A percentile compares a stretch with the other conserved stretches of the same genome.
These are phyloP conservation scores for Fusarium irregulare DNA, from an alignment of 2,329 filamentous ascomycete genomes.

Conservation along the genomic window DNA sequence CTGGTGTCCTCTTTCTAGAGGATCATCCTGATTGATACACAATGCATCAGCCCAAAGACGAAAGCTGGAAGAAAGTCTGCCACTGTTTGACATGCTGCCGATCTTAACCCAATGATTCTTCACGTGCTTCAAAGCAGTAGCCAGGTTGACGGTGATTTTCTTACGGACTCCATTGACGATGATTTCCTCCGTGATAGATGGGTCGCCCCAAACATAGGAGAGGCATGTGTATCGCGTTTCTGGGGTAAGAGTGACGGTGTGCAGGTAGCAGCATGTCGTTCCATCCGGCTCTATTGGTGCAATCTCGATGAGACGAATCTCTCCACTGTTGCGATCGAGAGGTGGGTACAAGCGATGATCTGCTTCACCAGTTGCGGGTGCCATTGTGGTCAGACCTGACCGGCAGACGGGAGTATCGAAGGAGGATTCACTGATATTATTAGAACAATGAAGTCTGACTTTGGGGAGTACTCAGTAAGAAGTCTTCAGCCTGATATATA, in stretches of 20 bases:
- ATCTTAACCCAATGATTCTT: neutral
- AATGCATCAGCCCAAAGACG: neutral
- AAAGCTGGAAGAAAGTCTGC: no score
- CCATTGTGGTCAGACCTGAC: neutral
- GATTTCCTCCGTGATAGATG: accelerated
- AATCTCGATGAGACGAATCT: conserved; percentile 5
- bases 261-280: no score
- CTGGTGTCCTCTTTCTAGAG: neutral
- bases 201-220: conserved; percentile 5
- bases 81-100: no score
- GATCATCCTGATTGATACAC: neutral
- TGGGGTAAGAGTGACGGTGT: neutral
- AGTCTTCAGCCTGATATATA: neutral
- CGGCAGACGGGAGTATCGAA: neutral
- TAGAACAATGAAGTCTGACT: neutral
- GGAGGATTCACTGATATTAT: no score
- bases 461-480: neutral
- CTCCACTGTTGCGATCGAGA: neutral
- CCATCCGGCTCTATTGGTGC: no score
- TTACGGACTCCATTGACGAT: neutral
- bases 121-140: neutral
- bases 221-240: neutral
- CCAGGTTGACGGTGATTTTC: neutral
- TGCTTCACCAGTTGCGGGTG: neutral
- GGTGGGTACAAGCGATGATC: neutral